These are phyloP conservation scores for Rosa multiflora DNA, from an alignment of 306 rosid species.

Conservation along the genomic window DNA sequence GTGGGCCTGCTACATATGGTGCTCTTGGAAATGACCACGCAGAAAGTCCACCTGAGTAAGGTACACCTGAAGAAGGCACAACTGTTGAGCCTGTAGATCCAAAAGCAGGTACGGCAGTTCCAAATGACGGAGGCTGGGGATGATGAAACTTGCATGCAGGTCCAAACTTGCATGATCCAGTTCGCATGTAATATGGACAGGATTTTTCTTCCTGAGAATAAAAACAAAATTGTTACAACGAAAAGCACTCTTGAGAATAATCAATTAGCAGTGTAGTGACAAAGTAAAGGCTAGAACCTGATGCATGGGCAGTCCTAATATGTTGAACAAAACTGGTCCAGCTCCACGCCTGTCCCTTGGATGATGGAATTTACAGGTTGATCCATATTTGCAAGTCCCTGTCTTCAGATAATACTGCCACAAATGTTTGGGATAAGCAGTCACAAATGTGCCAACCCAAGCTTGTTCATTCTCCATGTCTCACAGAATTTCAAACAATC, in stretches of 20 bases:
- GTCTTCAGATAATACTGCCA: slow-evolving; percentile 96
- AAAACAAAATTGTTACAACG: not conserved
- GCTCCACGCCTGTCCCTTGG: slow-evolving; percentile 96
- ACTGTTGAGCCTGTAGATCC: slow-evolving; percentile 46
- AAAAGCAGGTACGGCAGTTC: slow-evolving; percentile 48
- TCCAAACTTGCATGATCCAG: slow-evolving; percentile 86
- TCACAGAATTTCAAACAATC: slow-evolving; percentile 10
- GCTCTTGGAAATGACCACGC: slow-evolving; percentile 71
- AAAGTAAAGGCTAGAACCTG: slow-evolving; percentile 47
- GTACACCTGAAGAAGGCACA: slow-evolving; percentile 57
- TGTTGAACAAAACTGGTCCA: slow-evolving; percentile 74
- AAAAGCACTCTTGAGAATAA: not conserved
- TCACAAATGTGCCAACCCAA: slow-evolving; percentile 17
- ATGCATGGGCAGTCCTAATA: slow-evolving; percentile 89
- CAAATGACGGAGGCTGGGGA: slow-evolving; percentile 66
- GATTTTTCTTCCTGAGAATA: slow-evolving; percentile 77
- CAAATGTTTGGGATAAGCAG: slow-evolving; percentile 20
- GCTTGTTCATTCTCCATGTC: slow-evolving; percentile 7
- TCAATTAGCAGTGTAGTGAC: not conserved
- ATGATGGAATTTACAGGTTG: slow-evolving; percentile 94
- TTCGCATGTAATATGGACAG: slow-evolving; percentile 88
- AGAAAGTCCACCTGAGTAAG: slow-evolving; percentile 65
- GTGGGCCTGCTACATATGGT: slow-evolving; percentile 59
- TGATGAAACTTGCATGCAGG: slow-evolving; percentile 94
- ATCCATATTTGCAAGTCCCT: slow-evolving; percentile 94